These are phyloP conservation scores for Leccinum imitatum DNA, from an alignment of 768 basidiomycete genomes.

Conservation along the genomic window DNA sequence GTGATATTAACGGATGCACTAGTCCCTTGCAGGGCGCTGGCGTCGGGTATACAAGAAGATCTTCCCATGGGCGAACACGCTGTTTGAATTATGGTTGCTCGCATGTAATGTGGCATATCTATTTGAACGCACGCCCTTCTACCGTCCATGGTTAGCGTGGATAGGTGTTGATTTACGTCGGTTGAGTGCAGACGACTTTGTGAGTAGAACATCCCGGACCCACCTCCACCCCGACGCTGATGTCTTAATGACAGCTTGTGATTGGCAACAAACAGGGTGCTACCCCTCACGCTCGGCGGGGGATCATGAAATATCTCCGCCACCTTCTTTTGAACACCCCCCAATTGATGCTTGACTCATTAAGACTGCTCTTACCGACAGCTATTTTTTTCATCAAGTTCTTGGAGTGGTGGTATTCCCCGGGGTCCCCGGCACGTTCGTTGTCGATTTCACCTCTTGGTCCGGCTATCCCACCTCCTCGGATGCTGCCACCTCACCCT, in stretches of 20 bases:
- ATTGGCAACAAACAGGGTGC: slow-evolving; percentile 15
- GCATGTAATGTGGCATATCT: slow-evolving; percentile 86
- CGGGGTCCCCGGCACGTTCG: slow-evolving; percentile 81
- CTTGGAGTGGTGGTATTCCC: slow-evolving; percentile 99
- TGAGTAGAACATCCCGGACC: slow-evolving; percentile 36
- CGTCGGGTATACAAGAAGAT: slow-evolving; percentile 63
- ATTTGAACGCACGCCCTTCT: slow-evolving; percentile 81
- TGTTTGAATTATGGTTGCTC: slow-evolving; percentile 81
- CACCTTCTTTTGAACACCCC: slow-evolving; percentile 54
- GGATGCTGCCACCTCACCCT: slow-evolving; percentile 72
- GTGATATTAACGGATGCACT: slow-evolving; percentile 6
- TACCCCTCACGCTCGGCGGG: slow-evolving; percentile 30
- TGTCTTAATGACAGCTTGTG: slow-evolving; percentile 15
- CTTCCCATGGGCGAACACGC: slow-evolving; percentile 82
- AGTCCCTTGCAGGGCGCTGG: slow-evolving; percentile 55
- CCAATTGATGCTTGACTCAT: slow-evolving; percentile 68
- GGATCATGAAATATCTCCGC: slow-evolving; percentile 44
- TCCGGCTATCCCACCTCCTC: slow-evolving; percentile 74
- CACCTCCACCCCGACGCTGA: slow-evolving; percentile 4
- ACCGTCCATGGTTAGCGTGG: slow-evolving; percentile 91
- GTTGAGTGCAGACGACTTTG: slow-evolving; percentile 75
- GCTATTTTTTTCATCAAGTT: slow-evolving; percentile 96
- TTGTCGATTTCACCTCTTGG: slow-evolving; percentile 60
- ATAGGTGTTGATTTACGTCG: slow-evolving; percentile 82
- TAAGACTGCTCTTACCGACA: slow-evolving; percentile 77